A percentile compares a stretch with the other conserved stretches of the same genome.
Evolutionary conservation across 2,329 filamentous ascomycete genomes (phyloP).

Genomic region (Xylaria sp.): DNA sequence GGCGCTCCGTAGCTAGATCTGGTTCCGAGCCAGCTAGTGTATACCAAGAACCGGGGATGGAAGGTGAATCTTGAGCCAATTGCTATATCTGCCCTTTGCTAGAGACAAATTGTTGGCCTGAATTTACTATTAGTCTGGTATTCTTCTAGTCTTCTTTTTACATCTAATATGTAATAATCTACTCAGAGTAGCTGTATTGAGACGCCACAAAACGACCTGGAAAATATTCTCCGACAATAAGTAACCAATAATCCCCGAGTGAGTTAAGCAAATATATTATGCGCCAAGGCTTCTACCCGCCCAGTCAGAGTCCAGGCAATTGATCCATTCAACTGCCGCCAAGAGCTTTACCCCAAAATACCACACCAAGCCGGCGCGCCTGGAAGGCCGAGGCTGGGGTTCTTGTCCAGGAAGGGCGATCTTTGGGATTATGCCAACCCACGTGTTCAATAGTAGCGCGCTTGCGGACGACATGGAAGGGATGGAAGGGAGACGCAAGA

Average conservation of each 20-base stretch:
- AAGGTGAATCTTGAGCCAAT: not conserved
- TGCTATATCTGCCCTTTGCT: not conserved
- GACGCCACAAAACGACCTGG: not conserved
- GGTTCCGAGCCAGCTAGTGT: slow-evolving; percentile 12
- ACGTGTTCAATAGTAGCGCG: slow-evolving; percentile 27
- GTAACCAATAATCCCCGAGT: not conserved
- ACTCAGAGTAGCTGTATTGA: not conserved
- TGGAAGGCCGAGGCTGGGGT: slow-evolving; percentile 10
- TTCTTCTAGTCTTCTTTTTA: not conserved
- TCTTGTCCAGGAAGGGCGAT: slow-evolving; percentile 9
- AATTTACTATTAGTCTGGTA: not conserved
- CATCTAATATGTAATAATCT: not conserved
- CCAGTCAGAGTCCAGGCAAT: slow-evolving; percentile 1
- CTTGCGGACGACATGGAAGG: slow-evolving; percentile 5
- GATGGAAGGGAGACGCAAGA: not conserved
- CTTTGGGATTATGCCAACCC: slow-evolving; percentile 11
- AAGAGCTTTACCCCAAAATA: slow-evolving; percentile 29
- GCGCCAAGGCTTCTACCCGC: not conserved
- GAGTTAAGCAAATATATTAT: not conserved
- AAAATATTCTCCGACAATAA: not conserved
- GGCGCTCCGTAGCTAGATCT: not conserved
- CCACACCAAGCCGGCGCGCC: slow-evolving; percentile 6
- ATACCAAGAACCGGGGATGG: slow-evolving; percentile 12
- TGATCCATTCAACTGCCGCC: slow-evolving; percentile 10
- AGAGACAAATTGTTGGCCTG: not conserved